Conservation (phyloP, 1,284 basidiomycete genomes). For the Heterobasidion annosum region DNA sequence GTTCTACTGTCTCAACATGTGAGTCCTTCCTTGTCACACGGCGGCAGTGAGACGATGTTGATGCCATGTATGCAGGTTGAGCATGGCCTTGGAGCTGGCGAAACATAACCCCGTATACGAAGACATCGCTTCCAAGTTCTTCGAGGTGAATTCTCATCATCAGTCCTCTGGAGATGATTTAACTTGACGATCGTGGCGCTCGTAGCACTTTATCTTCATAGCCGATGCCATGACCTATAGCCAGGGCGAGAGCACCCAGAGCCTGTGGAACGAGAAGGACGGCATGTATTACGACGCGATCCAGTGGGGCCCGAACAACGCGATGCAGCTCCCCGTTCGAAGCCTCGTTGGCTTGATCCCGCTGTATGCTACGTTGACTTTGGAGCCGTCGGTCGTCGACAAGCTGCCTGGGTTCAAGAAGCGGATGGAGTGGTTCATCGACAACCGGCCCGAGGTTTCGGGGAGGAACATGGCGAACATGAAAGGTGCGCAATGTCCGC, state of each 20-base stretch:
- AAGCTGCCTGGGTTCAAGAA: slow-evolving; percentile 97
- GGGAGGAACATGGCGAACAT: slow-evolving; percentile 96
- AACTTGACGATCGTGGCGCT: slow-evolving; percentile 2
- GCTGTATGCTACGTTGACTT: slow-evolving; percentile 87
- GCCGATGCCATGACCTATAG: slow-evolving; percentile 96
- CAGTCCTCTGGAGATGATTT: not conserved
- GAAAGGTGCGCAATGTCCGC: slow-evolving; percentile 45
- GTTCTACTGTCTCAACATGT: slow-evolving; percentile 96
- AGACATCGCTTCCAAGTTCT: slow-evolving; percentile 99
- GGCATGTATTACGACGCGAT: slow-evolving; percentile 99
- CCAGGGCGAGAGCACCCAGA: slow-evolving; percentile 65
- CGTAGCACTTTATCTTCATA: slow-evolving; percentile 90
- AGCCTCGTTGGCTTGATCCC: slow-evolving; percentile 95
- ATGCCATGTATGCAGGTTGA: slow-evolving; percentile 50
- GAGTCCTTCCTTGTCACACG: slow-evolving; percentile 13
- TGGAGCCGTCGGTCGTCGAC: slow-evolving; percentile 85
- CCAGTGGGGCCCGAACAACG: slow-evolving; percentile 77
- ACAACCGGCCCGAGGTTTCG: slow-evolving; percentile 84
- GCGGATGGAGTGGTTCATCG: slow-evolving; percentile 97
- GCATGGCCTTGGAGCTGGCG: slow-evolving; percentile 93
- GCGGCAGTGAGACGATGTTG: not conserved
- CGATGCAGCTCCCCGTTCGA: slow-evolving; percentile 87
- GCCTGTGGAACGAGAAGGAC: slow-evolving; percentile 93
- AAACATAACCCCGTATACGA: slow-evolving; percentile 98
- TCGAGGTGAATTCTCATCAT: slow-evolving; percentile 50